phyloP scores from a whole-genome alignment of 2,329 filamentous ascomycete species.

The Colletotrichum musicola region DNA sequence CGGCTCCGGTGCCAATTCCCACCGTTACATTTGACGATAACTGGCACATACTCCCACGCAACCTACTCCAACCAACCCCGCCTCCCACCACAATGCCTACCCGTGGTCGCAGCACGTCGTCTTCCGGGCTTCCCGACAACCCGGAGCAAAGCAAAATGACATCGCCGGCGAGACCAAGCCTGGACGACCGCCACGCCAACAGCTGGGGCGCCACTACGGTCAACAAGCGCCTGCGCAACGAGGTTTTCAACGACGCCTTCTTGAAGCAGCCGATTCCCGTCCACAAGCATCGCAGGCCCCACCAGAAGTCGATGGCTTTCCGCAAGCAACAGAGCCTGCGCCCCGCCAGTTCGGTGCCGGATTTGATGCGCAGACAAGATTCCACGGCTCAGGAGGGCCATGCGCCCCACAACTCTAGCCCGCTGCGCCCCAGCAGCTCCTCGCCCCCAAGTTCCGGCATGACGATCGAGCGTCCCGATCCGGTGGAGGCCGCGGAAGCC shows the following conservation, averaged over 20 bases:
- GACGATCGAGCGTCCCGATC: constrained; percentile 20
- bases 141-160: constrained; percentile 19
- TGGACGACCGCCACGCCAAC: constrained; percentile 70
- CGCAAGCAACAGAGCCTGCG: constrained; percentile 58
- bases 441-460: constrained; percentile 30
- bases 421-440: constrained; percentile 29
- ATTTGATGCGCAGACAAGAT: constrained; percentile 44
- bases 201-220: constrained; percentile 94
- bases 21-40: constrained; percentile 96
- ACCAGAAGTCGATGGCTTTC: constrained; percentile 73
- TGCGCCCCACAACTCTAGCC: constrained; percentile 33
- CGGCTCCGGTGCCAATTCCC: constrained; percentile 75
- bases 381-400: constrained; percentile 23
- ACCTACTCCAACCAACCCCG: constrained; percentile 76
- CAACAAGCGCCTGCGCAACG: constrained; percentile 87
- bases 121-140: constrained; percentile 43
- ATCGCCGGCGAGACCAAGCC: constrained; percentile 51
- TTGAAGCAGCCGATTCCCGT: constrained; percentile 85
- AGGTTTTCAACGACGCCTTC: constrained; percentile 94
- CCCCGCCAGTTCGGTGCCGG: constrained; percentile 60
- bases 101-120: constrained; percentile 53
- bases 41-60: constrained; percentile 89
- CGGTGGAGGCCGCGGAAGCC: constrained; percentile 37
- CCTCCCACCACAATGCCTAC: constrained; percentile 44
- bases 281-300: constrained; percentile 80